Conservation (phyloP, 2,329 filamentous ascomycete species). For the Setomelanomma holmii region DNA sequence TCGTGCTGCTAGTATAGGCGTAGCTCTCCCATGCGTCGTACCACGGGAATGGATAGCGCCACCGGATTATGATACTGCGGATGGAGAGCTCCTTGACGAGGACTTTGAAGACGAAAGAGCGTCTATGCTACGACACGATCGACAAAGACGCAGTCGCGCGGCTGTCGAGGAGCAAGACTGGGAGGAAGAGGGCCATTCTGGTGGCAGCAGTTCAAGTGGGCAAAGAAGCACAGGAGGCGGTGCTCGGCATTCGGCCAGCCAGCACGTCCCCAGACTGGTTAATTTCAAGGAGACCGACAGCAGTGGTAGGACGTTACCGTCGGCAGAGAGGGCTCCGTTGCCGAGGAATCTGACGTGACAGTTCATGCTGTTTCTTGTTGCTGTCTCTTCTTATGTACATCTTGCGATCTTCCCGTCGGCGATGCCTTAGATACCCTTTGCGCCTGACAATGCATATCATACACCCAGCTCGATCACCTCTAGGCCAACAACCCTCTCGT, state of each 20-base stretch:
- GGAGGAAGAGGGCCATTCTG: constrained; percentile 39
- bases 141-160: constrained; percentile 36
- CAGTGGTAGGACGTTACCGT: constrained; percentile 51
- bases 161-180: constrained; percentile 37
- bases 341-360: constrained; percentile 48
- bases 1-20: constrained; percentile 81
- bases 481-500: no score
- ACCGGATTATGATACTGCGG: constrained; percentile 75
- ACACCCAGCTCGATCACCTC: constrained; percentile 12
- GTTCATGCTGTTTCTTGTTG: constrained; percentile 7
- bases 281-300: constrained; percentile 52
- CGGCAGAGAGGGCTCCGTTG: constrained; percentile 55
- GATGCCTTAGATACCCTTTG: constrained; percentile 16
- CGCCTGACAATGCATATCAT: constrained; percentile 31
- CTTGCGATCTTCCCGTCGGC: background rate
- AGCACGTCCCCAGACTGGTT: constrained; percentile 43
- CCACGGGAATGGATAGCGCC: constrained; percentile 82
- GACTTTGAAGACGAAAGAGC: constrained; percentile 63
- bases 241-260: constrained; percentile 37
- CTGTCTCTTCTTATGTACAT: constrained; percentile 11
- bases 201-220: constrained; percentile 40
- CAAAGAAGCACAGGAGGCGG: constrained; percentile 43
- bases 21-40: constrained; percentile 81
- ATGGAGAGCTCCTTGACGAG: constrained; percentile 71
- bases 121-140: constrained; percentile 62